Base-by-base conservation (phyloP, 2,329 filamentous ascomycete genomes). In the Beauveria scarabaeidicola region DNA sequence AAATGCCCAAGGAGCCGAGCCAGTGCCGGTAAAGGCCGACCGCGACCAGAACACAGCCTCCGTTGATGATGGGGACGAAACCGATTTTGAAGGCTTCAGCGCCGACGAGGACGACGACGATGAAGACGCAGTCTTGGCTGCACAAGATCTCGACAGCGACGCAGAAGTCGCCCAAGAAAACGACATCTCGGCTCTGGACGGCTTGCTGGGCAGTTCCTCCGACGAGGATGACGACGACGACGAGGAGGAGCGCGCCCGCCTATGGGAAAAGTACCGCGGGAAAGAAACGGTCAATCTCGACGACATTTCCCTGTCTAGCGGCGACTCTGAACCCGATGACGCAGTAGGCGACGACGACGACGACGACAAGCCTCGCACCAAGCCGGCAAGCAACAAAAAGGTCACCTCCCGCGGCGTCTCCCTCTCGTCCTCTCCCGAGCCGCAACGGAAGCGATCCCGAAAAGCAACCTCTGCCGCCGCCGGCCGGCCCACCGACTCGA, bases 131-230 rank as follows among this genome's bases (percentile, higher is more conserved):
- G 59, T 9, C 15, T 17, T 10, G 17, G 8, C n/a, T 11, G 9
- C 61, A 5, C 65, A 65, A n/a, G 64, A 68, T 7, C 29, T 61
- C 2, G 65, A 66, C 17, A 66, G 64, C 17, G 66, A 71, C 6
- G 68, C 52, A 3, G 69, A 68, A 23, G 66, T 60, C 1, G 64
- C 69, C 1, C 72, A 73, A 23, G 74, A 76, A 51, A 66, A 69
- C 3, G 69, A 71, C 15, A 43, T 71, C 4, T 71, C 69, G 5
- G 78, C 78, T 52, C 77, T 77, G 58, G 78, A 79, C 29, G 68
- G 74, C 41, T 70, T 81, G 15, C 69, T 81, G 1, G 77, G 75
- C 3, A 72, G 72, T 13, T 78, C 76, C 0, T 75, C 74, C 9
- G 55, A 54, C 40, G 73, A 74, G n/a, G 74, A 76, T 8, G 76